Conservation (phyloP, 2,329 filamentous ascomycete species). For the Aspergillus pseudoglaucus region DNA sequence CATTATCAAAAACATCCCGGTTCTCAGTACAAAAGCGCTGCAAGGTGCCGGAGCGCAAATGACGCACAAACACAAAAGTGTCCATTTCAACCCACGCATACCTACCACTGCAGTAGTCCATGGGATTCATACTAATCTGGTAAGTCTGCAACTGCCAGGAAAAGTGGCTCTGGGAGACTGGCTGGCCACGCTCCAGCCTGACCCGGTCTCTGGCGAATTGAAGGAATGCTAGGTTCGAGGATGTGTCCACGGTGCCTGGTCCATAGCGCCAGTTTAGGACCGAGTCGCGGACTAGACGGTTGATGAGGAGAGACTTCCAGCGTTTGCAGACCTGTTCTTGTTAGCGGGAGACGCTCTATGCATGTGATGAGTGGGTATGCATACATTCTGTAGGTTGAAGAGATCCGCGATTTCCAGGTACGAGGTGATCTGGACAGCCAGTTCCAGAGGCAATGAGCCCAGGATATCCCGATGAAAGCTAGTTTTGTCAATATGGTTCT, state of each 20-base stretch:
- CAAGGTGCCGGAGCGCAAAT: conserved; percentile 5
- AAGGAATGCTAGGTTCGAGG: conserved; percentile 6
- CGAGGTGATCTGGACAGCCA: conserved; percentile 21
- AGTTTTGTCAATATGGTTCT: conserved; percentile 11
- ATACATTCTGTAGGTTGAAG: conserved; percentile 24
- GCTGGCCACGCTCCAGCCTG: conserved; percentile 19
- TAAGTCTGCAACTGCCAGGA: not conserved
- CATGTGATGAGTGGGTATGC: not conserved
- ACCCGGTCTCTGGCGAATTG: conserved; percentile 16
- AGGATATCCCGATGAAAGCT: conserved; percentile 30
- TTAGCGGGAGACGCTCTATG: not conserved
- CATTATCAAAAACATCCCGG: conserved; percentile 9
- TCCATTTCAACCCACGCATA: conserved; percentile 14
- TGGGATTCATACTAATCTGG: not conserved
- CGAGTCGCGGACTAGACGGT: conserved; percentile 11
- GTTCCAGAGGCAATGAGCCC: conserved; percentile 24
- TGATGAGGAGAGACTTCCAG: conserved; percentile 27
- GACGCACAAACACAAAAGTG: conserved; percentile 9
- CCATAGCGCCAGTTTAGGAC: conserved; percentile 13
- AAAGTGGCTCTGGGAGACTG: conserved; percentile 4
- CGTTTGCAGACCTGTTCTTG: conserved; percentile 27
- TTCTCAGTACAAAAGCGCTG: conserved; percentile 17
- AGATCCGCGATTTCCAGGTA: conserved; percentile 23
- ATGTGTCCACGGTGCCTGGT: not conserved
- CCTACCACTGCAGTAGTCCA: conserved; percentile 16